Evolutionary conservation across 2,329 filamentous ascomycete genomes (phyloP).

Genomic region (Cladobotryum protrusum): DNA sequence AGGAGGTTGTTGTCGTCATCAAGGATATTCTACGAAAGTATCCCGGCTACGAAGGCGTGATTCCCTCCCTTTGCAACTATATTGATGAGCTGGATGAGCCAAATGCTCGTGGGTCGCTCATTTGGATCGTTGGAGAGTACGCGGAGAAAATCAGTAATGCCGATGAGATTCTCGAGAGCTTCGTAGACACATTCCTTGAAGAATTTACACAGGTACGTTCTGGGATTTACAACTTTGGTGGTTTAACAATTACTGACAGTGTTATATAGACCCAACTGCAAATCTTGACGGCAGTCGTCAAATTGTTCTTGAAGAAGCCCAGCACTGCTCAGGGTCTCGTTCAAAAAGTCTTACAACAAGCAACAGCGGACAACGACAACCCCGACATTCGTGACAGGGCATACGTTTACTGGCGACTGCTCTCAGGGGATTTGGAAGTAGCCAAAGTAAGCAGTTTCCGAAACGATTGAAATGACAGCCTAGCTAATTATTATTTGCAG

Average conservation of each 20-base stretch:
- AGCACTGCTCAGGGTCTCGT: constrained; percentile 86
- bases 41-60: constrained; percentile 95
- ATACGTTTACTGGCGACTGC: constrained; percentile 95
- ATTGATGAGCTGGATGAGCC: constrained; percentile 97
- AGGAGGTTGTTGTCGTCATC: constrained; percentile 97
- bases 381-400: constrained; percentile 95
- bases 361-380: constrained; percentile 93
- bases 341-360: constrained; percentile 87
- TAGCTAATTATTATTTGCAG: constrained; percentile 22
- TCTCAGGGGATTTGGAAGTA: constrained; percentile 85
- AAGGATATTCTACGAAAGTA: constrained; percentile 98
- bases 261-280: constrained; percentile 78
- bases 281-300: constrained; percentile 94
- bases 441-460: constrained; percentile 60
- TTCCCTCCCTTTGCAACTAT: constrained; percentile 90
- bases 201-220: constrained; percentile 81
- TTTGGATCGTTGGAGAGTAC: constrained; percentile 99
- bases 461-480: neutral
- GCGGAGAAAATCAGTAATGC: constrained; percentile 99
- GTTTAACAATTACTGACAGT: constrained; percentile 3
- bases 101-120: constrained; percentile 79
- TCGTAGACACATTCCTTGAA: constrained; percentile 91
- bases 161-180: constrained; percentile 84
- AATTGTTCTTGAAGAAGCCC: constrained; percentile 95
- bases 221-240: neutral